Conservation (phyloP, 495 filamentous ascomycete species). For the Cairneyella variabilis region DNA sequence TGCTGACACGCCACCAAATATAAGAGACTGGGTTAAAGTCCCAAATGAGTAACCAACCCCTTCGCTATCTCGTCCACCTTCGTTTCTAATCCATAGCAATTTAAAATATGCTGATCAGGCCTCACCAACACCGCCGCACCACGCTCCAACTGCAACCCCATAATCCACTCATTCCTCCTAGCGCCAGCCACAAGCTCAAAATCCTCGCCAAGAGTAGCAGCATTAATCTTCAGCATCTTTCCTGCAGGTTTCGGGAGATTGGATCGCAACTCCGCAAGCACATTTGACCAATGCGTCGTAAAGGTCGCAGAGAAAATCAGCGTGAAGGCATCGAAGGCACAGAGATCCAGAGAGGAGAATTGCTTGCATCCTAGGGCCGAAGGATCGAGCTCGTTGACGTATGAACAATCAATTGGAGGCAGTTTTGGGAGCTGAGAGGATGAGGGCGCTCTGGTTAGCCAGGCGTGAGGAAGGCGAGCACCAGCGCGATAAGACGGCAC, state of each 20-base stretch:
- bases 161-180: slow-evolving; percentile 17
- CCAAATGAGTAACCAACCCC: neutral
- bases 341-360: slow-evolving; percentile 34
- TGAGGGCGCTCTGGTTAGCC: slow-evolving; percentile 19
- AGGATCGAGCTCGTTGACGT: slow-evolving; percentile 25
- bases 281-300: neutral
- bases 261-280: slow-evolving; percentile 1
- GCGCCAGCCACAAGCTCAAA: slow-evolving; percentile 19
- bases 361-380: slow-evolving; percentile 22
- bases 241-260: neutral
- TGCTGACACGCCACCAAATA: neutral
- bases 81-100: neutral
- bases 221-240: slow-evolving; percentile 8
- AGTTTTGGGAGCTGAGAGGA: slow-evolving; percentile 2
- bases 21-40: neutral
- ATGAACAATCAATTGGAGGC: slow-evolving; percentile 29
- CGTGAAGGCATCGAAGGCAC: slow-evolving; percentile 28
- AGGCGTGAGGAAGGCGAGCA: slow-evolving; percentile 33
- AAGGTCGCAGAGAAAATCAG: slow-evolving; percentile 18
- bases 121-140: slow-evolving; percentile 30
- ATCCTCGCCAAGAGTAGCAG: slow-evolving; percentile 12
- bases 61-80: neutral
- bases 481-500: slow-evolving; percentile 24
- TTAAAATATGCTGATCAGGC: slow-evolving; percentile 38
- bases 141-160: slow-evolving; percentile 19